Base-by-base conservation (phyloP, 2,329 filamentous ascomycete genomes). In the Cytospora piceicola region DNA sequence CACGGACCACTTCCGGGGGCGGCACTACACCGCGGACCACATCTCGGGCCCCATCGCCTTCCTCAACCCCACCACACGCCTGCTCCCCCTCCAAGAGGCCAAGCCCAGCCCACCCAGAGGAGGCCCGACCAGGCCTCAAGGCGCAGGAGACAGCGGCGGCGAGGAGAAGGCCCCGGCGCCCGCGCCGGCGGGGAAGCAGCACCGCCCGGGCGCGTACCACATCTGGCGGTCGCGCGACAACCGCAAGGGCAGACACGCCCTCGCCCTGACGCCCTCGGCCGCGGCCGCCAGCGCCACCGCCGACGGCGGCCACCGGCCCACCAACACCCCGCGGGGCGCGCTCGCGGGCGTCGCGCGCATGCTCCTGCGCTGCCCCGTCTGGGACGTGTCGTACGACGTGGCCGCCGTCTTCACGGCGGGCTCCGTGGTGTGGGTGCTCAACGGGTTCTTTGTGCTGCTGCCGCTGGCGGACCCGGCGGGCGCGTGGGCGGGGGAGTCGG, bases 381-480 rank as follows among this genome's bases (percentile, higher is more conserved):
- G 78, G 78, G 79, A 81, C 58, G 71, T 81, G 2, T 80, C 77
- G 7, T 81, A 77, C 61, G 76, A 79, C 55, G 78, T 81, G 1
- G 78, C 79, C 0, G 61, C 77, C 0, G 68, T 77, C 6, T 81
- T 79, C 66, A 79, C 77, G 0, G 62, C 80, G 32, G 79, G 78
- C 15, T 61, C 66, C 12, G 39, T 81, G 0, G 76, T 87, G 32
- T 87, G 84, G 83, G 79, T 84, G 1, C 72, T 86, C 66, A 90
- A 90, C 71, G 82, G 83, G 1, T 89, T 88, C 73, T 90, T 90
- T 72, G 82, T 83, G 6, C 90, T 83, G 79, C 77, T 90, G 1
- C 89, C 89, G 0, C 75, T 88, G 1, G 78, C 79, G 29, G 74
- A 76, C 8, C 87, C 88, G 0, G 77, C 72, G 0, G 81, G 81